Percentiles rank a stretch among this genome's conserved stretches.
phyloP scores from a whole-genome alignment of 139 green algal genomes.

The Marvania coccoides region DNA sequence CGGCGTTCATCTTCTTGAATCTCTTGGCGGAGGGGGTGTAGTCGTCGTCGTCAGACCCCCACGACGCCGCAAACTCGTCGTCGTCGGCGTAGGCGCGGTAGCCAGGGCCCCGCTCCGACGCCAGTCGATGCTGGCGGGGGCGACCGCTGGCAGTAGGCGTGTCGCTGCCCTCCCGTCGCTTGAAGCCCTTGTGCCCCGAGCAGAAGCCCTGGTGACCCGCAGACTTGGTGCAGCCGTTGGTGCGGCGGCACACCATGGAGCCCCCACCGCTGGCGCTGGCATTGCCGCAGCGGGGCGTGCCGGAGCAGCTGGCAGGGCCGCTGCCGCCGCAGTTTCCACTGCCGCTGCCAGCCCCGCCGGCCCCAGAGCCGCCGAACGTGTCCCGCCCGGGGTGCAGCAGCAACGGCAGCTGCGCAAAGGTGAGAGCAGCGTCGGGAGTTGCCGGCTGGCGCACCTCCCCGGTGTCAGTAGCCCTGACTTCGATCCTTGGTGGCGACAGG shows the following conservation, averaged over 20 bases:
- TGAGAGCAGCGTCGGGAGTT: not conserved
- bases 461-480: not conserved
- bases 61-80: not conserved
- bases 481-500: constrained; percentile 9
- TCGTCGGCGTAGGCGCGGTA: not conserved
- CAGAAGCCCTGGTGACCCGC: constrained; percentile 44
- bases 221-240: constrained; percentile 32
- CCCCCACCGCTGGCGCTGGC: not conserved
- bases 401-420: constrained; percentile 15
- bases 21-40: constrained; percentile 4
- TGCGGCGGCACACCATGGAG: constrained; percentile 21
- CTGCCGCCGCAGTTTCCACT: not conserved
- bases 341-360: not conserved
- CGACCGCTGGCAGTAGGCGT: not conserved
- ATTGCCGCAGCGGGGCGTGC: not conserved
- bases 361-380: not conserved
- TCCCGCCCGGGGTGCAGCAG: constrained; percentile 4
- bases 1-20: not conserved
- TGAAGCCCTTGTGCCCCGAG: constrained; percentile 41
- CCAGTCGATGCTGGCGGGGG: not conserved
- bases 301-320: not conserved
- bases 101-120: not conserved
- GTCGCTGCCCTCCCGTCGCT: constrained; percentile 10
- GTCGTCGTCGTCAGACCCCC: constrained; percentile 7
- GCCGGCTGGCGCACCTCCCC: not conserved